Percentiles rank a stretch among this genome's conserved stretches.
Conservation (phyloP, 352 stramenopile genomes). For the Globisporangium cystogenes region DNA sequence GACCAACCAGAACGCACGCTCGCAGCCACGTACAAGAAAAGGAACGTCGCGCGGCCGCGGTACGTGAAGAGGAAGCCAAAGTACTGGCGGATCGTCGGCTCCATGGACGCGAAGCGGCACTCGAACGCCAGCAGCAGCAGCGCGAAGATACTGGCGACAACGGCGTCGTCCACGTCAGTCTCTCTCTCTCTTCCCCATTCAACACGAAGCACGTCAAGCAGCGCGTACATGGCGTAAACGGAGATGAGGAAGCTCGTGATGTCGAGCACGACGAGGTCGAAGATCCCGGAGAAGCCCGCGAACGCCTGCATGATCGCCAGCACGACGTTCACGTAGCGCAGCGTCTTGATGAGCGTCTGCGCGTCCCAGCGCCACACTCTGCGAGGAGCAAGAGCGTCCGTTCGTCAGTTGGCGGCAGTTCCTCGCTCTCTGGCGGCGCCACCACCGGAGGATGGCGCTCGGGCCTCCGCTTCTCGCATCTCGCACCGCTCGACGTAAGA, state of each 20-base stretch:
- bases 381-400: background rate
- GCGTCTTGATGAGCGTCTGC: slow-evolving; percentile 64
- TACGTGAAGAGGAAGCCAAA: slow-evolving; percentile 90
- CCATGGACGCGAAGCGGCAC: slow-evolving; percentile 86
- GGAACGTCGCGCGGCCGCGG: slow-evolving; percentile 73
- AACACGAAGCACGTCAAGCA: no score
- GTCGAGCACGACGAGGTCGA: slow-evolving; percentile 80
- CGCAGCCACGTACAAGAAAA: slow-evolving; percentile 50
- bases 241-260: slow-evolving; percentile 87
- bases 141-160: slow-evolving; percentile 59
- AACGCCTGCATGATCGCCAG: slow-evolving; percentile 77
- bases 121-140: slow-evolving; percentile 80
- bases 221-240: slow-evolving; percentile 75
- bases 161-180: background rate
- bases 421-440: no score
- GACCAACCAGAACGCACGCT: no score
- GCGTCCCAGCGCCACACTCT: slow-evolving; percentile 71
- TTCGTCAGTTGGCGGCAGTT: no score
- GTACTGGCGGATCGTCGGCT: slow-evolving; percentile 76
- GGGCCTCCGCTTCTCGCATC: background rate
- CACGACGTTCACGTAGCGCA: slow-evolving; percentile 81
- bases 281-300: slow-evolving; percentile 78
- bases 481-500: slow-evolving; percentile 12
- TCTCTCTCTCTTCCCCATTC: no score
- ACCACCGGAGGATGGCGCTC: no score